These are phyloP conservation scores for Blakeslea trispora DNA, from an alignment of 371 early-diverging fungal genomes.

Conservation along the genomic window DNA sequence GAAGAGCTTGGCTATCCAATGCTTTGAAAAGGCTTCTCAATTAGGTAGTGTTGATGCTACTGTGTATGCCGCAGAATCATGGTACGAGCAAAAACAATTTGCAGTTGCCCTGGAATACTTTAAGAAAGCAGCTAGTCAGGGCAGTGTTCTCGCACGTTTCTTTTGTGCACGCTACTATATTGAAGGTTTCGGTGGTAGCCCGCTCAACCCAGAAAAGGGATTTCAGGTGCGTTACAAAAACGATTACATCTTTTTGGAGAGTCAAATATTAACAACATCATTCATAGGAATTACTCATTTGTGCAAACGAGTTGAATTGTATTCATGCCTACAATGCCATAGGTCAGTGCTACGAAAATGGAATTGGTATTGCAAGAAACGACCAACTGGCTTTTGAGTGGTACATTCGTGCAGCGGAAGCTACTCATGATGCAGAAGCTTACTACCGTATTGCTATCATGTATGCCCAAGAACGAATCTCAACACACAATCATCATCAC, in stretches of 20 bases:
- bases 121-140: slow-evolving; percentile 42
- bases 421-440: slow-evolving; percentile 43
- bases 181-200: slow-evolving; percentile 39
- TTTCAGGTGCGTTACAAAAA: slow-evolving; percentile 30
- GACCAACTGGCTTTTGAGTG: slow-evolving; percentile 47
- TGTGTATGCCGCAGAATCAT: slow-evolving; percentile 44
- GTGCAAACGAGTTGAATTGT: slow-evolving; percentile 41
- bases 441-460: slow-evolving; percentile 44
- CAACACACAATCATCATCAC: slow-evolving; percentile 19
- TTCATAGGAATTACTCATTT: slow-evolving; percentile 40
- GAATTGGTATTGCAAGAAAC: slow-evolving; percentile 46
- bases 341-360: slow-evolving; percentile 51
- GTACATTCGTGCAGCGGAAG: slow-evolving; percentile 40
- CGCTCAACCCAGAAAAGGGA: slow-evolving; percentile 39
- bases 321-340: slow-evolving; percentile 41
- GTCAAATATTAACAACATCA: neutral
- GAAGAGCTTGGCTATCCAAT: slow-evolving; percentile 33
- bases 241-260: neutral
- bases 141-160: slow-evolving; percentile 39
- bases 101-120: slow-evolving; percentile 45
- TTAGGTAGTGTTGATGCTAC: slow-evolving; percentile 44
- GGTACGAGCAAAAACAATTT: slow-evolving; percentile 50
- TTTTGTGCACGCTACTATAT: slow-evolving; percentile 47
- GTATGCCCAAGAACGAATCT: slow-evolving; percentile 28
- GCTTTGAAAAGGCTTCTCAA: slow-evolving; percentile 44